Conservation (phyloP, 1,284 basidiomycete genomes). For the Porodaedalea pini region DNA sequence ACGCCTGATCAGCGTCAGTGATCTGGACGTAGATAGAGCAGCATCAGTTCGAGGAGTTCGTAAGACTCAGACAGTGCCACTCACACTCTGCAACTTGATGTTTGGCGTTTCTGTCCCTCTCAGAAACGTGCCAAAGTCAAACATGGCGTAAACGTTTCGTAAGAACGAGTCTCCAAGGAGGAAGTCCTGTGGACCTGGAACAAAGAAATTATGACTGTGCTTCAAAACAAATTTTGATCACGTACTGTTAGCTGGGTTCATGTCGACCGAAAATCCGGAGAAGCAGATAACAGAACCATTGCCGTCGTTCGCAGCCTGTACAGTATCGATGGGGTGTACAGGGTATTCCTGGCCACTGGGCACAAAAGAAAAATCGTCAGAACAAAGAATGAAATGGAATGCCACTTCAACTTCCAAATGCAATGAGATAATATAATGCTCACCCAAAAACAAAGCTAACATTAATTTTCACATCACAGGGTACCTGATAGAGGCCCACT, state of each 20-base stretch:
- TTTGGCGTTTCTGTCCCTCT: not conserved
- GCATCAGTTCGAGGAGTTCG: not conserved
- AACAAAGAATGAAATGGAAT: not conserved
- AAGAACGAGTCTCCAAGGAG: slow-evolving; percentile 14
- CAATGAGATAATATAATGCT: too few species aligned
- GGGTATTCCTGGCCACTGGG: slow-evolving; percentile 10
- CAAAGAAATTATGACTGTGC: not conserved
- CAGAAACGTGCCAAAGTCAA: slow-evolving; percentile 2
- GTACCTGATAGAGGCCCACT: not conserved
- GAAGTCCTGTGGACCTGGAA: not conserved
- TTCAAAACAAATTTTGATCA: too few species aligned
- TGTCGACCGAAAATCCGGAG: not conserved
- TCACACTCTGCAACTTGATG: slow-evolving; percentile 13
- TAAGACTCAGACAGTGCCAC: too few species aligned
- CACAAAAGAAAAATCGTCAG: not conserved
- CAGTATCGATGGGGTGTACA: slow-evolving; percentile 13
- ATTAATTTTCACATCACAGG: slow-evolving; percentile 11
- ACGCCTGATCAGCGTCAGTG: slow-evolving; percentile 1
- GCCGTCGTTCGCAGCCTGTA: not conserved
- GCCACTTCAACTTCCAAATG: too few species aligned
- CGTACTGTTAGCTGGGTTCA: not conserved
- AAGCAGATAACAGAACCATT: slow-evolving; percentile 5
- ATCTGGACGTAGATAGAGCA: slow-evolving; percentile 1
- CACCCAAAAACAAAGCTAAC: slow-evolving; percentile 16
- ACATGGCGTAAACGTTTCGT: slow-evolving; percentile 11